Conservation (phyloP, 345 rosid genomes). For the Litchi chinensis region DNA sequence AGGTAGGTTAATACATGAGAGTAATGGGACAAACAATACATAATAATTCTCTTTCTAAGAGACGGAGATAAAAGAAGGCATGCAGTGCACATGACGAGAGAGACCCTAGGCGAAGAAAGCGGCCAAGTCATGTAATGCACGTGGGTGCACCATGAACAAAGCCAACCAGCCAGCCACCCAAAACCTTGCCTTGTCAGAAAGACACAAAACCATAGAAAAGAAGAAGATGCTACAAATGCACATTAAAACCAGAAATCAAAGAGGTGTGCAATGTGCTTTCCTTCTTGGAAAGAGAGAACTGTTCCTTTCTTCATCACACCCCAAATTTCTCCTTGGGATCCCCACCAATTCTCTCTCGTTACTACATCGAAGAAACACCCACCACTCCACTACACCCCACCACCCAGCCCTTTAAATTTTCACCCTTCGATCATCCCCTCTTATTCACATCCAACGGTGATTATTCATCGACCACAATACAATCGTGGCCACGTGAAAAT, state of each 20-base stretch:
- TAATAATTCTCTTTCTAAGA: no score
- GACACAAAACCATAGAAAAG: neutral
- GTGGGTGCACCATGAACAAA: slow-evolving; percentile 24
- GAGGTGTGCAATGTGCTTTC: neutral
- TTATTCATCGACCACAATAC: slow-evolving; percentile 17
- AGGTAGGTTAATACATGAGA: no score
- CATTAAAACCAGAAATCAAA: neutral
- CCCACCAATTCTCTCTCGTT: neutral
- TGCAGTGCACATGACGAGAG: slow-evolving; percentile 23
- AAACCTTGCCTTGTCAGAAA: neutral
- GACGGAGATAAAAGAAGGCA: neutral
- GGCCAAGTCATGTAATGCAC: slow-evolving; percentile 25
- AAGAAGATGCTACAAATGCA: neutral
- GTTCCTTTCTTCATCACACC: slow-evolving; percentile 13
- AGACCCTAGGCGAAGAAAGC: slow-evolving; percentile 16
- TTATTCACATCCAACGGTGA: neutral
- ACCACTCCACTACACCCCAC: no score
- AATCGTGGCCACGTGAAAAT: slow-evolving; percentile 13
- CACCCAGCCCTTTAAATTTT: no score
- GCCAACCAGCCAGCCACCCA: neutral
- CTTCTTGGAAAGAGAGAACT: slow-evolving; percentile 24
- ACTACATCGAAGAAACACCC: no score
- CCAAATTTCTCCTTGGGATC: neutral
- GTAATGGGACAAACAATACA: neutral
- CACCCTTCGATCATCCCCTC: neutral